Percentiles rank a stretch among this genome's conserved stretches.
phyloP scores from a whole-genome alignment of 257 asterid genomes.

The Penstemon barbatus region DNA sequence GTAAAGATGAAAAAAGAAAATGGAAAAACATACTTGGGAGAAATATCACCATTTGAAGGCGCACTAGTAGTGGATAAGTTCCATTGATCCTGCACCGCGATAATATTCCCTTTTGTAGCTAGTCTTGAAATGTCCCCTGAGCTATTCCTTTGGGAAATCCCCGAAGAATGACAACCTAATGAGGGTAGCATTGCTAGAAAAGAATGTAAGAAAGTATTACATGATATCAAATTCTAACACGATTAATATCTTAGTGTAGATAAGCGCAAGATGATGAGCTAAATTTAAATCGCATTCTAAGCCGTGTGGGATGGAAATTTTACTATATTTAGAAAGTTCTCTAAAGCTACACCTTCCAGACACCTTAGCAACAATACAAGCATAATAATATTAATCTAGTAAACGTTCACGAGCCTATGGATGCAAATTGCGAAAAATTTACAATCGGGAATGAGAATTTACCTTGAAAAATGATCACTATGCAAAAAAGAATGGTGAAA shows the following conservation, averaged over 20 bases:
- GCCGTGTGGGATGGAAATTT: no score
- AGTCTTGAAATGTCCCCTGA: slow-evolving; percentile 14
- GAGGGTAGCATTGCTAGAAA: not conserved
- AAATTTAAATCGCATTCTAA: no score
- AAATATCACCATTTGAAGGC: slow-evolving; percentile 22
- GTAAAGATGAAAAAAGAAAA: not conserved
- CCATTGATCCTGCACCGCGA: slow-evolving; percentile 1
- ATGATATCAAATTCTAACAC: no score
- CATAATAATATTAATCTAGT: no score
- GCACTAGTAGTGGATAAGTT: slow-evolving; percentile 3
- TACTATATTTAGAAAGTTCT: no score
- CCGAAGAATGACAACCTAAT: slow-evolving; percentile 39
- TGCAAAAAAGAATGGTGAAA: slow-evolving; percentile 63
- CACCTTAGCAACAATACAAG: no score
- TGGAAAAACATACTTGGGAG: slow-evolving; percentile 35
- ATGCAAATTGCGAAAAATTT: slow-evolving; percentile 3
- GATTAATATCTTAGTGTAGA: no score
- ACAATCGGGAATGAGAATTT: slow-evolving; percentile 6
- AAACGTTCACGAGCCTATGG: no score
- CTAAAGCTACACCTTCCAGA: no score
- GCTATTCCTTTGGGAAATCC: slow-evolving; percentile 25
- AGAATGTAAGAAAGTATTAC: no score
- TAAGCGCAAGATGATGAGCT: no score
- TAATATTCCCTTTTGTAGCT: slow-evolving; percentile 7
- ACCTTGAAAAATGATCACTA: slow-evolving; percentile 74